Conservation (phyloP, 805 yeast species). For the Ogataea allantospora region DNA sequence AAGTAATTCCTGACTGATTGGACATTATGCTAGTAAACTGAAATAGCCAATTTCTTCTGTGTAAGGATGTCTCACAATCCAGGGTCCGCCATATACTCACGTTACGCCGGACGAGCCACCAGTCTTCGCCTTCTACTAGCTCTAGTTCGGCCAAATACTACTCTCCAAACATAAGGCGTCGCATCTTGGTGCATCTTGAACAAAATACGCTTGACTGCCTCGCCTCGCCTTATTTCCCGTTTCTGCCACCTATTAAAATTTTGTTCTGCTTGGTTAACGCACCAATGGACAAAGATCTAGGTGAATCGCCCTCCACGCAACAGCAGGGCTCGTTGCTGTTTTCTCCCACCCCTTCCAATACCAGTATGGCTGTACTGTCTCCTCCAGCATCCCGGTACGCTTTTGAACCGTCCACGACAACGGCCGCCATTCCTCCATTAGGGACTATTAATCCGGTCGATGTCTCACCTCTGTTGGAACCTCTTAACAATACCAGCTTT, state of each 20-base stretch:
- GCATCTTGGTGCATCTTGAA: background rate
- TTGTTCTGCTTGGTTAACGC: conserved; percentile 7
- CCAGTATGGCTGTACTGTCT: conserved; percentile 39
- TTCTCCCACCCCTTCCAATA: conserved; percentile 26
- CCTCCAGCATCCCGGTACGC: conserved; percentile 41
- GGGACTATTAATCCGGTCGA: conserved; percentile 14
- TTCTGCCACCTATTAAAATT: conserved; percentile 13
- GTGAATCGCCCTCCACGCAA: conserved; percentile 18
- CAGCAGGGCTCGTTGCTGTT: conserved; percentile 18
- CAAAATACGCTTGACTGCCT: background rate
- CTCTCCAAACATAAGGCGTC: background rate
- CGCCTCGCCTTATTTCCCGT: background rate
- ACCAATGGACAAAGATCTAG: conserved; percentile 17
- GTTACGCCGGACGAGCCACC: too few relatives aligned
- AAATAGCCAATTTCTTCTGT: background rate
- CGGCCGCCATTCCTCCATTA: conserved; percentile 28
- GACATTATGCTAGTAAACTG: conserved; percentile 46
- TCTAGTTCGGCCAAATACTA: background rate
- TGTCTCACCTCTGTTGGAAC: conserved; percentile 21
- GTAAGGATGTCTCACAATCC: conserved; percentile 1
- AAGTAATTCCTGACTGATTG: conserved; percentile 59
- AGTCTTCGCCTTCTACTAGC: too few relatives aligned
- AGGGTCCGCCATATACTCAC: too few relatives aligned
- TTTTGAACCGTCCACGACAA: conserved; percentile 27
- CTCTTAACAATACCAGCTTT: conserved; percentile 11